Evolutionary conservation across 2,329 filamentous ascomycete species (phyloP).

Genomic region (Fonsecaea erecta): DNA sequence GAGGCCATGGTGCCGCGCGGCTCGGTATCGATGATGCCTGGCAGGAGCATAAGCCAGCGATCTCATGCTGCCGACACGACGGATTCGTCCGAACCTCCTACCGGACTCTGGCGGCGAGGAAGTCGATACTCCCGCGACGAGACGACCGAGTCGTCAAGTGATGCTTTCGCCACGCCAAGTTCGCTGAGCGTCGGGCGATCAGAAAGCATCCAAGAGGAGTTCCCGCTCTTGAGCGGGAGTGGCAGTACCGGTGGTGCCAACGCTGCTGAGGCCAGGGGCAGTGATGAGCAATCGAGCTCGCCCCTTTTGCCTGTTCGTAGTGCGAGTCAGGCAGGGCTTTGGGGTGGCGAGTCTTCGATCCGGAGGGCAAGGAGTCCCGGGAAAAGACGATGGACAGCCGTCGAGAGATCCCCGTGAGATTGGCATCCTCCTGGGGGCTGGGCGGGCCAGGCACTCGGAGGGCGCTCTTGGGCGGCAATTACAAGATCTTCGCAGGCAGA

Average conservation of each 20-base stretch:
- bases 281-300: not conserved
- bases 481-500: not conserved
- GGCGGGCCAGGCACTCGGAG: not conserved
- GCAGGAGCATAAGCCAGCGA: slow-evolving; percentile 30
- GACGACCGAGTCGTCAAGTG: slow-evolving; percentile 28
- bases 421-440: not conserved
- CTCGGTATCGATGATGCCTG: slow-evolving; percentile 11
- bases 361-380: slow-evolving; percentile 31
- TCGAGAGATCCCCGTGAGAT: slow-evolving; percentile 26
- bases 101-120: slow-evolving; percentile 31
- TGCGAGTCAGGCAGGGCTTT: slow-evolving; percentile 34
- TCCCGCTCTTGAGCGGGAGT: slow-evolving; percentile 5
- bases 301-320: slow-evolving; percentile 30
- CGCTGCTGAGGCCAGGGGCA: not conserved
- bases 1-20: slow-evolving; percentile 26
- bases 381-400: slow-evolving; percentile 34
- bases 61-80: slow-evolving; percentile 20
- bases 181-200: slow-evolving; percentile 10
- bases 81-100: slow-evolving; percentile 13
- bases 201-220: slow-evolving; percentile 24
- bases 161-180: slow-evolving; percentile 24
- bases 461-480: not conserved
- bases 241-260: slow-evolving; percentile 3
- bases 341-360: slow-evolving; percentile 31
- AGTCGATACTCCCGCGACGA: slow-evolving; percentile 32